Evolutionary conservation across 129 eudicot species (phyloP).

Genomic region (Saussurea involucrata): DNA sequence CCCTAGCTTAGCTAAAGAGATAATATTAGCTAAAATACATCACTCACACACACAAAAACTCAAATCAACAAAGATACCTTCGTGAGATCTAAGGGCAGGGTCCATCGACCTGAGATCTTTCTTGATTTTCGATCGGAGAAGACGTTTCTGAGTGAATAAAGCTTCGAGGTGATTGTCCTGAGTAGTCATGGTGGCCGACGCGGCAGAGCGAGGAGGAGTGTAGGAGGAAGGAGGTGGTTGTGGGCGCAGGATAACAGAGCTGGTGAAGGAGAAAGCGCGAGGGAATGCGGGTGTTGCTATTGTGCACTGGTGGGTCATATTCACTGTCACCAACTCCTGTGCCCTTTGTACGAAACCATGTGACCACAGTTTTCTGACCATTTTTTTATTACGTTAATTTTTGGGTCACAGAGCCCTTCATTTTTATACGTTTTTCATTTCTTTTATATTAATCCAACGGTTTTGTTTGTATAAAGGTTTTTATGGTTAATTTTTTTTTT

Average conservation of each 20-base stretch:
- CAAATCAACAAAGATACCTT: conserved; percentile 41
- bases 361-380: conserved; percentile 19
- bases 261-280: background rate
- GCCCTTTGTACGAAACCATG: conserved; percentile 32
- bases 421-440: background rate
- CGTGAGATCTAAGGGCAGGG: conserved; percentile 59
- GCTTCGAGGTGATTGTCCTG: conserved; percentile 36
- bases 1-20: background rate
- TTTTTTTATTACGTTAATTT: conserved; percentile 10
- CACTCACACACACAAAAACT: background rate
- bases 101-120: conserved; percentile 88
- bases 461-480: too few relatives aligned
- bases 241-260: conserved; percentile 26
- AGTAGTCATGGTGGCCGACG: conserved; percentile 32
- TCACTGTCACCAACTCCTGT: conserved; percentile 1
- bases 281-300: conserved; percentile 28
- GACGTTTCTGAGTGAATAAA: conserved; percentile 57
- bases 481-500: too few relatives aligned
- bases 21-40: background rate
- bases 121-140: conserved; percentile 50
- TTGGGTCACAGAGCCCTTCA: background rate
- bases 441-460: background rate
- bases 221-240: conserved; percentile 14
- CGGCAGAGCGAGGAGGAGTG: conserved; percentile 27
- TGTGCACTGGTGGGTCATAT: conserved; percentile 34